Evolutionary conservation across 208 protist genomes (phyloP), one percentile per base, ranked within the genome.

Genomic region (Acanthamoeba lenticulata): DNA sequence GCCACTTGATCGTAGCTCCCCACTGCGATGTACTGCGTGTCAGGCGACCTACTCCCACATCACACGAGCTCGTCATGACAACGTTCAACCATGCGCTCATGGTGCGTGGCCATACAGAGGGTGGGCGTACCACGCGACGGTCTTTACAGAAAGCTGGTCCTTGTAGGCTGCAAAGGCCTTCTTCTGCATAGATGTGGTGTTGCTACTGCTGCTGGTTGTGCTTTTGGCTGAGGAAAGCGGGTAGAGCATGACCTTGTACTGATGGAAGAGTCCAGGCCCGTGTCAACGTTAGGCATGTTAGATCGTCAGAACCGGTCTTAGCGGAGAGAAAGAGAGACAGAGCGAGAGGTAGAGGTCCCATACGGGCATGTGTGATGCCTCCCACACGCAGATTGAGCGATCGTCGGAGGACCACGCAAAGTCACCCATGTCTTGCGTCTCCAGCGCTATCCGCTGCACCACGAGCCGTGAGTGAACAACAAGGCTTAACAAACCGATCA

Each of bases 21-120:
- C n/a, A 90, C 49, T 9, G 83, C 83, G 27, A 90, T 60, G 83
- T 90, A 90, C 45, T 90, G 83, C 24, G 83, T 90, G 34, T 90
- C 83, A n/a, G 49, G 45, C 17, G 83, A 90, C 83, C 83, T 69
- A 29, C 44, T 13, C 5, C 4, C 13, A 45, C 2, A 42, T 9
- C 67, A 17, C 4, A 45, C n/a, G n/a, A n/a, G n/a, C n/a, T n/a
- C n/a, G n/a, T n/a, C n/a, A n/a, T n/a, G n/a, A n/a, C n/a, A n/a
- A n/a, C n/a, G n/a, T n/a, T n/a, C n/a, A n/a, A n/a, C n/a, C n/a
- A 42, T 32, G 29, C 6, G 19, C 32, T 40, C 65, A n/a, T 24
- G n/a, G 29, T n/a, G 32, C 34, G 29, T 7, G 11, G 62, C 9
- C 62, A 34, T 72, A 27, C 29, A 72, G n/a, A 72, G 62, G 9